These are phyloP conservation scores for Scenedesmus sp. DNA, from an alignment of 163 green algal genomes.

Conservation along the genomic window DNA sequence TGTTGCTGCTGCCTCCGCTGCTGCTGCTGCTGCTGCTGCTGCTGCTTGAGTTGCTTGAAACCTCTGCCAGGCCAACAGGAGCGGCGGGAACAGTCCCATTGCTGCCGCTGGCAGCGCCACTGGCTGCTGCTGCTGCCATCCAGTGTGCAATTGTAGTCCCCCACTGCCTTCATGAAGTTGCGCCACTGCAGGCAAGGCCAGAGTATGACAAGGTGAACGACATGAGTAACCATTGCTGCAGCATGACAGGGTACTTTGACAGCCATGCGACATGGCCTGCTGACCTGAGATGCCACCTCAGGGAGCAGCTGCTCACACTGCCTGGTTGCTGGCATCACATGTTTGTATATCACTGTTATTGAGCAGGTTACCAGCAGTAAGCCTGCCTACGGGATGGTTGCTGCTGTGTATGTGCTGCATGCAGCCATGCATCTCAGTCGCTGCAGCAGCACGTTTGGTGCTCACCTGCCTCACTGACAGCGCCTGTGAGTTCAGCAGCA, in stretches of 20 bases:
- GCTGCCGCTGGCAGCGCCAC: neutral
- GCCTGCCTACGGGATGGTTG: neutral
- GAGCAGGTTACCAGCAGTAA: neutral
- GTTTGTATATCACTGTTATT: too few relatives aligned
- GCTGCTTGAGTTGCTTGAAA: conserved; percentile 4
- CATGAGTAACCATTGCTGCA: neutral
- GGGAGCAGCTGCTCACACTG: neutral
- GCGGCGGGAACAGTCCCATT: neutral
- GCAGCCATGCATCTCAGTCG: neutral
- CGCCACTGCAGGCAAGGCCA: conserved; percentile 23
- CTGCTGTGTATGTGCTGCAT: neutral
- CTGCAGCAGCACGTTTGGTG: neutral
- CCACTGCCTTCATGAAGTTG: conserved; percentile 25
- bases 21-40: too few relatives aligned
- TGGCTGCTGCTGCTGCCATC: neutral
- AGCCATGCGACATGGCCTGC: too few relatives aligned
- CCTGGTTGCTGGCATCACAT: too few relatives aligned
- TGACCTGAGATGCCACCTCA: too few relatives aligned
- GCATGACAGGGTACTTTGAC: neutral
- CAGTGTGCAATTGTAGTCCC: conserved; percentile 42
- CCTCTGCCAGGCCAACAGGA: neutral
- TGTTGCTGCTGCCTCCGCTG: neutral
- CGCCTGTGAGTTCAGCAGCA: conserved; percentile 18
- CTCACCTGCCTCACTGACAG: conserved; percentile 29
- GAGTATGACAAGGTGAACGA: neutral